A percentile compares a stretch with the other conserved stretches of the same genome.
phyloP scores from a whole-genome alignment of 208 protist species.

The Kentomonas sorsogonicus region DNA sequence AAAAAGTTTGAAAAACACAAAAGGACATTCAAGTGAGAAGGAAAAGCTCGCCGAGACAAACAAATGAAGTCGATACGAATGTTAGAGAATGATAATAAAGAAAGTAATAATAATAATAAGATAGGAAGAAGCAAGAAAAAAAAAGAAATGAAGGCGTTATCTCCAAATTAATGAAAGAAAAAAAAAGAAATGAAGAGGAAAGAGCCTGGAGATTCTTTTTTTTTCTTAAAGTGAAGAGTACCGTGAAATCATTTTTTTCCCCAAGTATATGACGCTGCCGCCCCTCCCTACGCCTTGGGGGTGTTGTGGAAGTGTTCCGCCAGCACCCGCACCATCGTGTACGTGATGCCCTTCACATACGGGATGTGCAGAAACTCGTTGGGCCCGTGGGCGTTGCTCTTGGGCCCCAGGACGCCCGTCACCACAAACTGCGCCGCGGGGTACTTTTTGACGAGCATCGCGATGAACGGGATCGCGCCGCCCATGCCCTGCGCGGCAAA shows the following conservation, averaged over 20 bases:
- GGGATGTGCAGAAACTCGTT: slow-evolving; percentile 94
- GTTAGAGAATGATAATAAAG: neutral
- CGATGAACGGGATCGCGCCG: slow-evolving; percentile 93
- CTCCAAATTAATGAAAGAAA: neutral
- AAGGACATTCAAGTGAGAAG: neutral
- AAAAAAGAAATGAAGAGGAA: neutral
- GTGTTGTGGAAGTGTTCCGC: slow-evolving; percentile 62
- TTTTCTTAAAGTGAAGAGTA: too few species aligned
- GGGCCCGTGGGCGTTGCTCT: slow-evolving; percentile 92
- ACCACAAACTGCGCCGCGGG: slow-evolving; percentile 93
- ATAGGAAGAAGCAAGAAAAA: neutral
- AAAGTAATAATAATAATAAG: neutral
- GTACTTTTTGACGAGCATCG: slow-evolving; percentile 84
- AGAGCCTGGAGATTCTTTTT: too few species aligned
- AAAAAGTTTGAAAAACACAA: neutral
- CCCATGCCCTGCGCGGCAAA: slow-evolving; percentile 77
- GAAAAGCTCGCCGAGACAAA: neutral
- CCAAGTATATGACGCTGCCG: too few species aligned
- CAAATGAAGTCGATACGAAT: neutral
- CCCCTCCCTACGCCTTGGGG: too few species aligned
- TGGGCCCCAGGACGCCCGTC: slow-evolving; percentile 89
- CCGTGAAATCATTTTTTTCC: too few species aligned
- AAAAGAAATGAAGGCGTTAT: neutral
- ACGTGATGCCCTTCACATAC: slow-evolving; percentile 86
- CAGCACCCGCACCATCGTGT: slow-evolving; percentile 71